Percentiles rank a stretch among this genome's conserved stretches.
These are phyloP conservation scores for Darksidea phi DNA, from an alignment of 495 filamentous ascomycete genomes.

Conservation along the genomic window DNA sequence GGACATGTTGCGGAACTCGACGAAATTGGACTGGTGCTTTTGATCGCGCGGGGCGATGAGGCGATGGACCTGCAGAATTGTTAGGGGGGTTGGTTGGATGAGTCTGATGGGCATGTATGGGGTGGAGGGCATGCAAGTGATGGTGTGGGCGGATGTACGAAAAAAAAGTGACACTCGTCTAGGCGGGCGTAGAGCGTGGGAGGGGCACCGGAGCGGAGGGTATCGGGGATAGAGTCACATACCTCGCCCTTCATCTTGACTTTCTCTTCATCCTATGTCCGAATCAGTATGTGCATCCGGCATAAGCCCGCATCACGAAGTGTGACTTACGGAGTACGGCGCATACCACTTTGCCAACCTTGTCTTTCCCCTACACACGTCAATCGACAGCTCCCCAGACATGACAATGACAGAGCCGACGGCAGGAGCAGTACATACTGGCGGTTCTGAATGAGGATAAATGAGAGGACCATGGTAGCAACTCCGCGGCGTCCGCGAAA, in stretches of 20 bases:
- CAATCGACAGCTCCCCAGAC: background rate
- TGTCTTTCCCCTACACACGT: constrained; percentile 79
- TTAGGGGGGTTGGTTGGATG: constrained; percentile 16
- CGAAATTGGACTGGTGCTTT: constrained; percentile 99
- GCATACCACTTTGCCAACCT: constrained; percentile 98
- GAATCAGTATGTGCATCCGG: constrained; percentile 9
- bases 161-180: background rate
- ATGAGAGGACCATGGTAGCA: constrained; percentile 35
- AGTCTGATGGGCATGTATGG: constrained; percentile 13
- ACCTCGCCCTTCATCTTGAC: constrained; percentile 74
- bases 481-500: background rate
- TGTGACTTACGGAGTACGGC: constrained; percentile 71
- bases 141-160: background rate
- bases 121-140: background rate
- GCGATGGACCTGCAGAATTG: constrained; percentile 71
- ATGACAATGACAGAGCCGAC: constrained; percentile 5
- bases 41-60: constrained; percentile 96
- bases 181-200: background rate
- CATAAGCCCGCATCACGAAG: constrained; percentile 1
- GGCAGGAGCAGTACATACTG: constrained; percentile 29
- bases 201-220: background rate
- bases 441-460: constrained; percentile 38
- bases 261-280: constrained; percentile 79
- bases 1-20: constrained; percentile 79
- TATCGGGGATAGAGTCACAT: constrained; percentile 15